These are phyloP conservation scores for Penicillium lividum DNA, from an alignment of 495 filamentous ascomycete genomes.

Conservation along the genomic window DNA sequence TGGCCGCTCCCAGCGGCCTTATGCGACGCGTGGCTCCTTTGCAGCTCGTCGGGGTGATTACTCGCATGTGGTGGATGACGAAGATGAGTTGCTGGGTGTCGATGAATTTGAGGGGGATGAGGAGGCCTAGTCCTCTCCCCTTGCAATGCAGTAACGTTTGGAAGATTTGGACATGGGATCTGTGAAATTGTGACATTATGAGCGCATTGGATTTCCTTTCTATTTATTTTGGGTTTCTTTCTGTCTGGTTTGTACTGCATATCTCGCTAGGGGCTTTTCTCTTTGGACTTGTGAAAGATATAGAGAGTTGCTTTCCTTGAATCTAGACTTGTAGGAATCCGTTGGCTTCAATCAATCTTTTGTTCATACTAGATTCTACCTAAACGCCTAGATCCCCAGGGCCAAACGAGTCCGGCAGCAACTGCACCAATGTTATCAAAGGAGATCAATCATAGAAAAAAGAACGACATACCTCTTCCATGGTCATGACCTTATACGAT, in stretches of 20 bases:
- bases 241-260: constrained; percentile 11
- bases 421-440: constrained; percentile 37
- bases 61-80: constrained; percentile 82
- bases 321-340: not conserved
- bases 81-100: constrained; percentile 87
- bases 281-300: constrained; percentile 12
- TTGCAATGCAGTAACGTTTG: not conserved
- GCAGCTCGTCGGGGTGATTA: constrained; percentile 83
- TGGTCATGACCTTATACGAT: constrained; percentile 65
- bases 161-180: constrained; percentile 6
- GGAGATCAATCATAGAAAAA: not conserved
- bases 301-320: constrained; percentile 10
- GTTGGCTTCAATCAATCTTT: not conserved
- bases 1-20: constrained; percentile 58
- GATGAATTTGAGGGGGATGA: constrained; percentile 94
- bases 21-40: constrained; percentile 82
- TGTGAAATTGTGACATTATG: constrained; percentile 31
- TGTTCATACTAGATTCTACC: constrained; percentile 13
- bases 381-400: constrained; percentile 47
- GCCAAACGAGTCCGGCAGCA: constrained; percentile 74
- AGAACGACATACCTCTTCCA: constrained; percentile 63
- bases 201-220: constrained; percentile 19
- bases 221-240: constrained; percentile 11
- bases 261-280: constrained; percentile 9
- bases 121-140: constrained; percentile 53